Evolutionary conservation across 2,329 filamentous ascomycete species (phyloP).

Genomic region (Fusarium decemcellulare): DNA sequence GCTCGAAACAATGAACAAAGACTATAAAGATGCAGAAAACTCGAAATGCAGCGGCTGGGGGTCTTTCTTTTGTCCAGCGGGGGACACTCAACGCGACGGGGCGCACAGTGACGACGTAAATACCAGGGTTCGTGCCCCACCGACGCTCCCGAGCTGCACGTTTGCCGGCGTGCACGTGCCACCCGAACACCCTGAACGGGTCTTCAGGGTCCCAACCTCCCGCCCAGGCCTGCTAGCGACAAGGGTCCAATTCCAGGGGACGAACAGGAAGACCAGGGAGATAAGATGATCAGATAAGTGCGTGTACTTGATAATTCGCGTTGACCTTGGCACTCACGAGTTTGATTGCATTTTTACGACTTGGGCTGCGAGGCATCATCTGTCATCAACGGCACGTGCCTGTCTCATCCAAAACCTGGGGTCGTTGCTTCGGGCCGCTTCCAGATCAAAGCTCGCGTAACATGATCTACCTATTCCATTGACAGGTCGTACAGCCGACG

Average conservation of each 20-base stretch:
- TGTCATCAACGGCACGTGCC: not conserved
- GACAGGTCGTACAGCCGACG: not conserved
- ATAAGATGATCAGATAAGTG: conserved; percentile 44
- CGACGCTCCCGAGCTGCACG: conserved; percentile 34
- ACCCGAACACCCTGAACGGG: conserved; percentile 20
- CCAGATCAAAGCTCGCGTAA: conserved; percentile 1
- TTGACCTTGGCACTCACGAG: not conserved
- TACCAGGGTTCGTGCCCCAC: conserved; percentile 44
- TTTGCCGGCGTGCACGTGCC: conserved; percentile 44
- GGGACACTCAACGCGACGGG: conserved; percentile 40
- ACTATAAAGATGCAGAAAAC: conserved; percentile 18
- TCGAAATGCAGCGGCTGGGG: not conserved
- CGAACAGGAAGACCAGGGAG: conserved; percentile 3
- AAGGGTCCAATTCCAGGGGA: conserved; percentile 6
- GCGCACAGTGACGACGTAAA: not conserved
- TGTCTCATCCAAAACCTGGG: not conserved
- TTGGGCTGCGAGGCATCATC: no score
- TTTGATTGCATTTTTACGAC: not conserved
- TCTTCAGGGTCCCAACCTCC: conserved; percentile 31
- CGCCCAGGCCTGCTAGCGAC: not conserved
- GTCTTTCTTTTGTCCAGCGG: conserved; percentile 21
- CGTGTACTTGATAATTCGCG: not conserved
- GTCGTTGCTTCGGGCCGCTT: not conserved
- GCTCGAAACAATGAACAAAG: conserved; percentile 23
- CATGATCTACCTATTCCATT: not conserved